Base-by-base conservation (phyloP, 1,284 basidiomycete species). In the Pseudozyma pruni region DNA sequence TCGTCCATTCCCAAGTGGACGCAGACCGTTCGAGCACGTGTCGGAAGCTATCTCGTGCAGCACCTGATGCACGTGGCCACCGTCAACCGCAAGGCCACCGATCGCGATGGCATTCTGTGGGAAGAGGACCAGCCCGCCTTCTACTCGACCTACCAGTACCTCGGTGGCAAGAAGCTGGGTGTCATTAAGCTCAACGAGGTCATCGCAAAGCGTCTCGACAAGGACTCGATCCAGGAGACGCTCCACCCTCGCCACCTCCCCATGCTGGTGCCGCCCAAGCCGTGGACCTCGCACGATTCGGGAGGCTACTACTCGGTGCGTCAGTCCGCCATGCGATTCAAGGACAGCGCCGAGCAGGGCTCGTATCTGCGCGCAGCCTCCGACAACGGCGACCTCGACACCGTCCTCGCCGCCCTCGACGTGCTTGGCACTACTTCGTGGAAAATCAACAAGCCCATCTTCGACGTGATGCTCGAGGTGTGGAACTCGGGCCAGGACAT, bases 241-340 rank as follows among this genome's bases (percentile, higher is more conserved):
- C 85, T 98, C 10, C 93, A 95, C 82, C 93, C 95, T 14, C 90
- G 94, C 8, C 92, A 96, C 82, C 86, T 98, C 41, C 95, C 95
- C 8, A 98, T 98, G 95, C 87, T 98, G 2, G 88, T 96, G 20
- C 90, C 89, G 58, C 95, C 96, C 1, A 90, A 90, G 73, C 91
- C 91, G 0, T 98, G 95, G 95, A 82, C 90, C 1, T 86, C 85
- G 55, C 87, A 89, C 76, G 88, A 91, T 61, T 86, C 90, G 38
- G 96, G 95, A 14, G 93, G 91, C 2, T 98, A 98, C 83, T 84
- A 94, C 31, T 74, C 74, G 29, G 68, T 74, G 31, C 66, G 67
- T 20, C 77, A 72, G 44, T 72, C 64, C 35, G 74, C 74, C 35
- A 97, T 98, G 93, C 91, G 94, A 4, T 94, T 90, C 85, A 96